phyloP scores from a whole-genome alignment of 2,329 filamentous ascomycete species.

The Moelleriella libera region DNA sequence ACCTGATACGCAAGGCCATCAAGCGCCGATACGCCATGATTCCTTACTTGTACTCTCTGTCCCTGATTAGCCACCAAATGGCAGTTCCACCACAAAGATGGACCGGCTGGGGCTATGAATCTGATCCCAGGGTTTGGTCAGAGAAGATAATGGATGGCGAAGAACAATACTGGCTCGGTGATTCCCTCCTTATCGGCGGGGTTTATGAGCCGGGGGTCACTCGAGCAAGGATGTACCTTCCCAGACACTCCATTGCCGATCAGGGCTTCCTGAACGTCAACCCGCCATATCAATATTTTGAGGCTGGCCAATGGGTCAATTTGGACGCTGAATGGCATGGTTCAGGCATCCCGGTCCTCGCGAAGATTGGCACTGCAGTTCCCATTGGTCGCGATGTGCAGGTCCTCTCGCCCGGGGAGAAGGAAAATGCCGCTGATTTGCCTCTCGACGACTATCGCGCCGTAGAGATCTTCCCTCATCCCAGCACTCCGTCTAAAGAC shows the following conservation, averaged over 20 bases:
- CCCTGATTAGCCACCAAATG: slow-evolving; percentile 43
- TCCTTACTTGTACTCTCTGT: slow-evolving; percentile 55
- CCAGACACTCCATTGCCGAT: slow-evolving; percentile 25
- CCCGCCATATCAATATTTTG: slow-evolving; percentile 41
- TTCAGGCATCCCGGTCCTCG: slow-evolving; percentile 23
- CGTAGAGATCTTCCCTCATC: slow-evolving; percentile 27
- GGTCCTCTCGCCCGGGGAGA: slow-evolving; percentile 19
- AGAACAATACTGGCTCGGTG: slow-evolving; percentile 63
- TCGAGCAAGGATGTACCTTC: slow-evolving; percentile 45
- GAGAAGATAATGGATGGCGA: slow-evolving; percentile 44
- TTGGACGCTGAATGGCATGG: slow-evolving; percentile 27
- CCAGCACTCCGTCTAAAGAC: slow-evolving; percentile 6
- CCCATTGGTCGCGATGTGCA: slow-evolving; percentile 23
- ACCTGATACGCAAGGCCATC: slow-evolving; percentile 48
- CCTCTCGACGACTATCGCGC: slow-evolving; percentile 26
- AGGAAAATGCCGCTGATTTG: slow-evolving; percentile 21
- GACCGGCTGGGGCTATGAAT: slow-evolving; percentile 61
- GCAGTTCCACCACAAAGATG: slow-evolving; percentile 55
- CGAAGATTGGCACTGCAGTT: slow-evolving; percentile 23
- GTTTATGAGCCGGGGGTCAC: slow-evolving; percentile 47
- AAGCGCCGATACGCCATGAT: slow-evolving; percentile 58
- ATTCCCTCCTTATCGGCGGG: slow-evolving; percentile 49
- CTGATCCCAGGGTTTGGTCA: slow-evolving; percentile 52
- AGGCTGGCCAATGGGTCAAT: slow-evolving; percentile 24
- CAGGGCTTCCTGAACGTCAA: slow-evolving; percentile 50